Percentiles rank a stretch among this genome's conserved stretches.
These are phyloP conservation scores for Phaffomyces antillensis DNA, from an alignment of 805 yeast species.

Conservation along the genomic window DNA sequence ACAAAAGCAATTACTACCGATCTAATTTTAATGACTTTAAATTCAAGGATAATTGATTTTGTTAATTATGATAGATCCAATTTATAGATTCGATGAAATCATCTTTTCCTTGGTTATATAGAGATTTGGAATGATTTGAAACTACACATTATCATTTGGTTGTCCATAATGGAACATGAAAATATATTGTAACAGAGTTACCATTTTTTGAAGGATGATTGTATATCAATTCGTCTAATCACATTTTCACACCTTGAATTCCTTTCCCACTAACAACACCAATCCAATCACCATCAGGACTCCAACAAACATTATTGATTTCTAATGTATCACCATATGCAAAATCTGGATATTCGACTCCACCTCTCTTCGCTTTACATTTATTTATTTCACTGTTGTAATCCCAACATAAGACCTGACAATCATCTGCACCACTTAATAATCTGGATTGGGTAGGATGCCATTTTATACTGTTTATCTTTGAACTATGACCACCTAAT, in stretches of 20 bases:
- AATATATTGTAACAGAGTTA: too few relatives aligned
- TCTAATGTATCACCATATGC: conserved; percentile 62
- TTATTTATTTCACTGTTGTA: conserved; percentile 17
- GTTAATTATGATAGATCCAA: too few relatives aligned
- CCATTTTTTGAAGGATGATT: not conserved
- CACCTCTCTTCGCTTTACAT: not conserved
- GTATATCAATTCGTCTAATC: not conserved
- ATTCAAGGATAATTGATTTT: too few relatives aligned
- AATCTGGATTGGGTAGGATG: conserved; percentile 67
- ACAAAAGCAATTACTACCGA: too few relatives aligned
- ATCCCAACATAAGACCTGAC: conserved; percentile 71
- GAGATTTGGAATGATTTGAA: too few relatives aligned
- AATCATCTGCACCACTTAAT: conserved; percentile 61
- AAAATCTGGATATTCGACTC: conserved; percentile 26
- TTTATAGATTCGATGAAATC: too few relatives aligned
- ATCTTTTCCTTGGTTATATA: too few relatives aligned
- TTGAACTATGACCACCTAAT: conserved; percentile 58
- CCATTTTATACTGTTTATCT: conserved; percentile 76
- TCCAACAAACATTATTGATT: conserved; percentile 74
- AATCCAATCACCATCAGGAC: conserved; percentile 68
- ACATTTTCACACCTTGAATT: conserved; percentile 26
- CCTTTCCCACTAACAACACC: conserved; percentile 45
- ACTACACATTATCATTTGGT: too few relatives aligned
- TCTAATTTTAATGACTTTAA: too few relatives aligned
- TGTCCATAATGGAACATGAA: too few relatives aligned